Evolutionary conservation across 306 rosid genomes (phyloP).

Genomic region (Lupinus albus): DNA sequence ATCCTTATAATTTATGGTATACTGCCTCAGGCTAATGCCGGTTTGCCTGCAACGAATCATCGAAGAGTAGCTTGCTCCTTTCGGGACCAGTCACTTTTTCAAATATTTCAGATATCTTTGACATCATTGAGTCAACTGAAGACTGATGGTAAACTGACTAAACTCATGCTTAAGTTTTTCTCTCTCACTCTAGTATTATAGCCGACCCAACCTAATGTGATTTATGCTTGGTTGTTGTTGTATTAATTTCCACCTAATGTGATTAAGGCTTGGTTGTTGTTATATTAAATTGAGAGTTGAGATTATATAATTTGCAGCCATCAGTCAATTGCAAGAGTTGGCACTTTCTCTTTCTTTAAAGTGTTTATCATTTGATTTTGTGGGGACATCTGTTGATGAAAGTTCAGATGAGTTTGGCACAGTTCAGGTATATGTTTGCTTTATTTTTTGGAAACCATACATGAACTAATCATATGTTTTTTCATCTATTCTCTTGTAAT

Average conservation of each 20-base stretch:
- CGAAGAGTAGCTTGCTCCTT: slow-evolving; percentile 96
- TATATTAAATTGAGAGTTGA: slow-evolving; percentile 38
- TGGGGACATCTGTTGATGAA: slow-evolving; percentile 96
- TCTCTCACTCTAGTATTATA: slow-evolving; percentile 22
- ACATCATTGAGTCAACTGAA: slow-evolving; percentile 87
- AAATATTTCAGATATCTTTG: slow-evolving; percentile 90
- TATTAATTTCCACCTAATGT: too few species aligned
- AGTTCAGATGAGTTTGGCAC: slow-evolving; percentile 99
- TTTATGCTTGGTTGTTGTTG: too few species aligned
- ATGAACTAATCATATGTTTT: slow-evolving; percentile 29
- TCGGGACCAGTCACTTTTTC: slow-evolving; percentile 90
- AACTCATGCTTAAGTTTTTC: slow-evolving; percentile 9
- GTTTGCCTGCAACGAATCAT: slow-evolving; percentile 91
- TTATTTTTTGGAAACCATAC: slow-evolving; percentile 36
- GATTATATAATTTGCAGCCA: slow-evolving; percentile 58
- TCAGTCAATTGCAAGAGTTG: slow-evolving; percentile 86
- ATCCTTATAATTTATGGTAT: slow-evolving; percentile 30
- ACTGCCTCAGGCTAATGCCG: slow-evolving; percentile 78
- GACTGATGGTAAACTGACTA: slow-evolving; percentile 69
- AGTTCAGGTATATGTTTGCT: slow-evolving; percentile 70
- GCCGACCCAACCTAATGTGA: too few species aligned
- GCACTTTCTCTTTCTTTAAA: slow-evolving; percentile 94
- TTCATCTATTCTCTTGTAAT: slow-evolving; percentile 39
- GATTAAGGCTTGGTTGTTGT: too few species aligned
- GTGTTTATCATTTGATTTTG: slow-evolving; percentile 96